Evolutionary conservation across 192 early-diverging fungal genomes (phyloP).

Genomic region (Martensiomyces pterosporus): DNA sequence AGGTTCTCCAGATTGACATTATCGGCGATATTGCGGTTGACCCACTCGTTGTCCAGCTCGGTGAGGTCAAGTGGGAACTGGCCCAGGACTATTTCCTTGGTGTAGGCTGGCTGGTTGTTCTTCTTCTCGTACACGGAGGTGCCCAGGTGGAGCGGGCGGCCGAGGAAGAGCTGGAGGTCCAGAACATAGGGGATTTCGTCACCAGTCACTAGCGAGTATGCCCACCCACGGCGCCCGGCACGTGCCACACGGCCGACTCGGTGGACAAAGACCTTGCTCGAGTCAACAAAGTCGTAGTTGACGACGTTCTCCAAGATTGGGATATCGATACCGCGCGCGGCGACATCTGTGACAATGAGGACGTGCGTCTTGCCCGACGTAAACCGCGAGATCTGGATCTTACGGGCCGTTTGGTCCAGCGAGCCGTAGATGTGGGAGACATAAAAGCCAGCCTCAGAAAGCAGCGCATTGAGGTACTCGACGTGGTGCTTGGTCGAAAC

Average conservation of each 20-base stretch:
- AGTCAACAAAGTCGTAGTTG: conserved; percentile 93
- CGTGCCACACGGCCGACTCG: conserved; percentile 94
- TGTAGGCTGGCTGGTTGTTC: conserved; percentile 56
- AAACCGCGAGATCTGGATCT: conserved; percentile 83
- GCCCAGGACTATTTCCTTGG: conserved; percentile 77
- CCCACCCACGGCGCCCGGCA: conserved; percentile 90
- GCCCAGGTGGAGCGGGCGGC: conserved; percentile 64
- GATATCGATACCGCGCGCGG: conserved; percentile 99
- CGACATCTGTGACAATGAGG: conserved; percentile 94
- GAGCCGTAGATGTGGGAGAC: conserved; percentile 92
- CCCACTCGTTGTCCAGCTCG: conserved; percentile 72
- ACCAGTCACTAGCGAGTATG: conserved; percentile 77
- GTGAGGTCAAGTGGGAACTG: conserved; percentile 65
- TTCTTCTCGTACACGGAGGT: conserved; percentile 26
- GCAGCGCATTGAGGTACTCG: conserved; percentile 81
- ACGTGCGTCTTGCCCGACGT: conserved; percentile 71
- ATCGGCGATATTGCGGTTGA: conserved; percentile 55
- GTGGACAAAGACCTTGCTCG: conserved; percentile 94
- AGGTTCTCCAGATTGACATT: conserved; percentile 64
- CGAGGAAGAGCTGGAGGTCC: conserved; percentile 90
- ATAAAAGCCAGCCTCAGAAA: conserved; percentile 65
- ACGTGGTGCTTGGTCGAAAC: conserved; percentile 97
- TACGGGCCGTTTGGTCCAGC: conserved; percentile 87
- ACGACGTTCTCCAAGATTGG: conserved; percentile 95
- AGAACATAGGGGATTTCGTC: conserved; percentile 93